phyloP scores from a whole-genome alignment of 495 filamentous ascomycete species.

The Neurospora tetrasperma region DNA sequence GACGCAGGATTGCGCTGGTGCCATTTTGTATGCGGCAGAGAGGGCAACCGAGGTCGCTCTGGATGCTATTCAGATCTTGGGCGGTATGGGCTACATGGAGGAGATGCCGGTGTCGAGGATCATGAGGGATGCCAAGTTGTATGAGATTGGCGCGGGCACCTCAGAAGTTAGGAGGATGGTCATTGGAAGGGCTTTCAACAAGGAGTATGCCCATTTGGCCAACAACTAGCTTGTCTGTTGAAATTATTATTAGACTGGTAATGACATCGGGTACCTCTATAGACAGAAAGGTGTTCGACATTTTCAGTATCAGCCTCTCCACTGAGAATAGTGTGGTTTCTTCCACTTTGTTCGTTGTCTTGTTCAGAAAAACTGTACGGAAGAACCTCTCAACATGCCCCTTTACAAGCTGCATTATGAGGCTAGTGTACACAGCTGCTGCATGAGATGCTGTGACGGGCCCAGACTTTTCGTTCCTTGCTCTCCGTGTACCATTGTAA shows the following conservation, averaged over 20 bases:
- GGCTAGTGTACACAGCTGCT: neutral
- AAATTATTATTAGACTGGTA: neutral
- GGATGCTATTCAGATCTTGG: conserved; percentile 89
- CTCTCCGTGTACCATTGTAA: neutral
- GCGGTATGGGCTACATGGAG: conserved; percentile 93
- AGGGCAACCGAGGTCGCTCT: conserved; percentile 79
- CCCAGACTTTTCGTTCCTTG: neutral
- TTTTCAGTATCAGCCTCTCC: neutral
- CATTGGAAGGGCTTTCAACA: conserved; percentile 89
- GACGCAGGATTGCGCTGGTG: conserved; percentile 90
- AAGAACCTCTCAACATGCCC: neutral
- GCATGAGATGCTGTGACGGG: neutral
- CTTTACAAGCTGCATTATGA: neutral
- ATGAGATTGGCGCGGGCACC: conserved; percentile 96
- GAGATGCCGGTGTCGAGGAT: conserved; percentile 85
- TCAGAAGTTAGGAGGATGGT: conserved; percentile 92
- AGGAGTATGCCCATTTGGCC: conserved; percentile 55
- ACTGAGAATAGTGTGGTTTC: neutral
- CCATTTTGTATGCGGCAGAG: conserved; percentile 91
- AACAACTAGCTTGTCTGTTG: conserved; percentile 2
- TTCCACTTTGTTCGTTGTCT: too few species aligned
- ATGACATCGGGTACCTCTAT: neutral
- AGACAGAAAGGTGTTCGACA: neutral
- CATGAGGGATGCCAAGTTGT: conserved; percentile 70
- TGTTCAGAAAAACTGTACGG: too few species aligned